Base-by-base conservation (phyloP, 2,329 filamentous ascomycete genomes). In the Stromatinia cepivora region DNA sequence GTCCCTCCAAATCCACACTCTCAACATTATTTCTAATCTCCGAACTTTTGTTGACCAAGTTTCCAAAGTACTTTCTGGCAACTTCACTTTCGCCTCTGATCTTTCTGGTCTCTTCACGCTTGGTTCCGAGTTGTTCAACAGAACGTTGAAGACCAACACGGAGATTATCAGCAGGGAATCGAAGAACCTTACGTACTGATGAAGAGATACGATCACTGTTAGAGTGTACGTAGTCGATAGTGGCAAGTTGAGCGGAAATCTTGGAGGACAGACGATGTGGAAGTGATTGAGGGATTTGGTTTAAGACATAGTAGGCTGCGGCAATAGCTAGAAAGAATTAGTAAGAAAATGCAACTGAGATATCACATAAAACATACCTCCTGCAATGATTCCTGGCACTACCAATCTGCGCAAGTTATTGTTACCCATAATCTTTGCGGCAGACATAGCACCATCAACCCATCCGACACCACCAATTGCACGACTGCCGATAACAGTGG, bases 141-240 rank as follows among this genome's bases (percentile, higher is more conserved):
- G 89, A 93, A 67, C 91, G 89, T 76, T 96, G 91, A 42, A 99
- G 86, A 66, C 91, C 90, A 56, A 93, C 89, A 67, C 93, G 90
- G 10, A 99, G 87, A 76, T 93, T 93, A 77, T 94, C 91, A 1
- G 94, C 92, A 0, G 95, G 95, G 76, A 92, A 89, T 70, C 92
- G 92, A 52, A 99, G 87, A 11, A 97, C 93, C 78, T 93, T 92
- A 74, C 94, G 92, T 54, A 97, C 93, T 67, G 96, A 91, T 36
- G 88, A 86, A 31, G 92, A 90, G 76, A 99, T 96, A 67, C 95
- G 92, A 25, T 86, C 84, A 57, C 93, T 88, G 82, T 99, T 99
- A 73, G 87, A 82, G 80, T 99, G 95, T 1, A 95, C 92, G 78
- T 98, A 99, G 81, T 99, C 95, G 77, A 97, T 88, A 25, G 91